Percentiles rank a stretch among this genome's conserved stretches.
These are phyloP conservation scores for Ormosia semicastrata DNA, from an alignment of 306 rosid species.

Conservation along the genomic window DNA sequence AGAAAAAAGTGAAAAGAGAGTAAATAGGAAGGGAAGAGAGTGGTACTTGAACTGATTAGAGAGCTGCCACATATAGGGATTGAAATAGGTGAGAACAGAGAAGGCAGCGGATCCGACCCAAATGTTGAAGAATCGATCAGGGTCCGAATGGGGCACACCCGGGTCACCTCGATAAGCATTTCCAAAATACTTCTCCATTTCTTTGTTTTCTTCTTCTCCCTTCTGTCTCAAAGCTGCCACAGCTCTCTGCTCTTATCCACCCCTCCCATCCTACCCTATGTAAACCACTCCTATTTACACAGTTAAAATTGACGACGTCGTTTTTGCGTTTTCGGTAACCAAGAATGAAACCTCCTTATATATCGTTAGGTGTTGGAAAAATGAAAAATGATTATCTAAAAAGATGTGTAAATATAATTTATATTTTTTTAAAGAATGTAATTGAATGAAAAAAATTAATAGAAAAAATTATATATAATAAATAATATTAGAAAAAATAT, in stretches of 20 bases:
- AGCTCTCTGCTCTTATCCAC: neutral
- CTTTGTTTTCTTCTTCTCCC: neutral
- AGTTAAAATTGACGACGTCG: neutral
- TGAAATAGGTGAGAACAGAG: conserved; percentile 46
- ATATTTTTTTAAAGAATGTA: too few relatives aligned
- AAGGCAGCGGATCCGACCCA: conserved; percentile 74
- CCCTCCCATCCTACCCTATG: neutral
- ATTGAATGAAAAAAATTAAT: too few relatives aligned
- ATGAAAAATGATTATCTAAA: too few relatives aligned
- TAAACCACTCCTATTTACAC: neutral
- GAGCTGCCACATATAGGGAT: conserved; percentile 85
- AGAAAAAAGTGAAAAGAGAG: neutral
- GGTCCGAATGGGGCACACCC: conserved; percentile 75
- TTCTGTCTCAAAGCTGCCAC: neutral
- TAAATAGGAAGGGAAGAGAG: neutral
- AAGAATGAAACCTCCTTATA: too few relatives aligned
- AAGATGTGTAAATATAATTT: too few relatives aligned
- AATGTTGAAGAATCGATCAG: conserved; percentile 59
- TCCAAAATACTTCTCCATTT: conserved; percentile 91
- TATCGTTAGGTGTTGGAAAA: too few relatives aligned
- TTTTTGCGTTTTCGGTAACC: neutral
- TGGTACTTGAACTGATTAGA: conserved; percentile 62
- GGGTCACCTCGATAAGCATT: conserved; percentile 94
- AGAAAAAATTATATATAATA: too few relatives aligned
- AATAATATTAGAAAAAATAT: too few relatives aligned